A percentile compares a stretch with the other conserved stretches of the same genome.
Conservation (phyloP, 2,329 filamentous ascomycete species). For the Hirsutella minnesotensis region DNA sequence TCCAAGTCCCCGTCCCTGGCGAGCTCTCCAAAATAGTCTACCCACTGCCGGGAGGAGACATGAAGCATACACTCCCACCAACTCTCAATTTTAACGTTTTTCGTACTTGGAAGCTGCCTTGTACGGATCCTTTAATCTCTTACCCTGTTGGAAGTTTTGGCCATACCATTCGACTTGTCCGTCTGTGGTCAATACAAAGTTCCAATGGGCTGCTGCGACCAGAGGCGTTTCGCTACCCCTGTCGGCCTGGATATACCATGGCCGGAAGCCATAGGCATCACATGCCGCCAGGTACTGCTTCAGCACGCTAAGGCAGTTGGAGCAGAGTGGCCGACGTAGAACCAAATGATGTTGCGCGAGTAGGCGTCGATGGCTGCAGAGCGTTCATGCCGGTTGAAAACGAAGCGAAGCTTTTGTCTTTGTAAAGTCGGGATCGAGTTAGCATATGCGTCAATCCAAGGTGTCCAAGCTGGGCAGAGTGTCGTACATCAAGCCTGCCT, state of each 20-base stretch:
- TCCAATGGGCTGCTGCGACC: background rate
- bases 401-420: background rate
- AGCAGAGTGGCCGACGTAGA: too few relatives aligned
- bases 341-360: too few relatives aligned
- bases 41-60: conserved; percentile 1
- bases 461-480: background rate
- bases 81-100: too few relatives aligned
- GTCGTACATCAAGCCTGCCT: too few relatives aligned
- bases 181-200: background rate
- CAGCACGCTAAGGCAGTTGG: too few relatives aligned
- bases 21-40: conserved; percentile 4
- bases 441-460: too few relatives aligned
- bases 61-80: background rate
- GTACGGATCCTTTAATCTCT: conserved; percentile 1
- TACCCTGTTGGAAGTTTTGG: background rate
- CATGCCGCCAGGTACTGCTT: too few relatives aligned
- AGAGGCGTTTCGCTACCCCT: background rate
- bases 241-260: background rate
- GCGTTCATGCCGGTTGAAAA: background rate
- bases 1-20: conserved; percentile 3
- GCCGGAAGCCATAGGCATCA: conserved; percentile 1
- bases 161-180: background rate
- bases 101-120: background rate
- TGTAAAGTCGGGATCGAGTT: background rate
- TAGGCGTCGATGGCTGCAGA: too few relatives aligned